These are phyloP conservation scores for Amauroascus niger DNA, from an alignment of 2,329 filamentous ascomycete genomes.

Conservation along the genomic window DNA sequence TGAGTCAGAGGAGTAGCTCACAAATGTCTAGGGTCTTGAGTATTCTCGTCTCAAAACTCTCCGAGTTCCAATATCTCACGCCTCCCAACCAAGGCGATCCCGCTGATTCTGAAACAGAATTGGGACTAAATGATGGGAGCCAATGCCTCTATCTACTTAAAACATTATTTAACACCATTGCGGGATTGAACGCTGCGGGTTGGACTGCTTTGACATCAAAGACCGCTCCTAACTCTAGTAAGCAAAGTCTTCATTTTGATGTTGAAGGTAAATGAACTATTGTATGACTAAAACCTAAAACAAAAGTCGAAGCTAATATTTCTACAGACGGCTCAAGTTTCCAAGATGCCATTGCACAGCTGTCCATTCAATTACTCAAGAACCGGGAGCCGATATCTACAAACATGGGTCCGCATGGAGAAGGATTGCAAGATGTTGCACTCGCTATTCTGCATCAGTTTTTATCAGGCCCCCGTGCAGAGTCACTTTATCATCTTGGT, in stretches of 20 bases:
- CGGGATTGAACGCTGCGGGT: conserved; percentile 56
- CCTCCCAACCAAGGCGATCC: conserved; percentile 12
- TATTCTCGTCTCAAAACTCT: conserved; percentile 29
- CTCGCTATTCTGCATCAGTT: conserved; percentile 53
- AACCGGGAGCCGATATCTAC: neutral
- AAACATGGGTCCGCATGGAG: conserved; percentile 41
- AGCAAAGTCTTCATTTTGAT: conserved; percentile 42
- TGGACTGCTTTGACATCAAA: conserved; percentile 63
- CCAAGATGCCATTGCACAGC: conserved; percentile 14
- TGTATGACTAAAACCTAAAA: neutral
- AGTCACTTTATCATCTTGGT: conserved; percentile 38
- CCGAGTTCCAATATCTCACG: conserved; percentile 24
- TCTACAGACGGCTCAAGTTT: conserved; percentile 22
- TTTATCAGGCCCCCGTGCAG: conserved; percentile 32
- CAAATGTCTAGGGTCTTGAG: conserved; percentile 27
- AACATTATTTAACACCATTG: conserved; percentile 62
- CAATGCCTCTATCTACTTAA: conserved; percentile 69
- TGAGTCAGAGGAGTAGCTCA: conserved; percentile 7
- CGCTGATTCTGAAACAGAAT: conserved; percentile 39
- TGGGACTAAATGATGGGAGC: conserved; percentile 54
- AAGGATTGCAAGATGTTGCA: conserved; percentile 60
- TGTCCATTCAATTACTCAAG: conserved; percentile 12
- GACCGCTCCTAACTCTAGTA: conserved; percentile 40
- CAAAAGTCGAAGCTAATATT: conserved; percentile 1
- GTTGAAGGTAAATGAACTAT: conserved; percentile 40